These are phyloP conservation scores for Moricandia moricandioides DNA, from an alignment of 345 rosid genomes.

Conservation along the genomic window DNA sequence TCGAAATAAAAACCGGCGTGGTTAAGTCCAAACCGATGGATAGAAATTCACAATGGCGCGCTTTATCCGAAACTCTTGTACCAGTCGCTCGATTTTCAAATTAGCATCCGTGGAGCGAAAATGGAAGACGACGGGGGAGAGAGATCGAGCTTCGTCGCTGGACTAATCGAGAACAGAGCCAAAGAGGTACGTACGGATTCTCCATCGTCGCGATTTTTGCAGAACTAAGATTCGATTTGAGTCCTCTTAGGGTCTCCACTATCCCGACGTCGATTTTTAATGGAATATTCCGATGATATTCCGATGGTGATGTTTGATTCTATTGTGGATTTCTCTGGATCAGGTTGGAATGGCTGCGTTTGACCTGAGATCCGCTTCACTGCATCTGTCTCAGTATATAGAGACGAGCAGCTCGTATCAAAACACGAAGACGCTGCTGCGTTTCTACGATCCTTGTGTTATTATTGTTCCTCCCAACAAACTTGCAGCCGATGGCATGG, in stretches of 20 bases:
- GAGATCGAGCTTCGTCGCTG: slow-evolving; percentile 74
- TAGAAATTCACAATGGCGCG: slow-evolving; percentile 28
- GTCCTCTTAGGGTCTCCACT: slow-evolving; percentile 14
- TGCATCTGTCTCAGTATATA: slow-evolving; percentile 93
- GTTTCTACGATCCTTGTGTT: slow-evolving; percentile 79
- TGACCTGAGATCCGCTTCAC: slow-evolving; percentile 80
- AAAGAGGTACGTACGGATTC: slow-evolving; percentile 62
- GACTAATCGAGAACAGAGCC: slow-evolving; percentile 89
- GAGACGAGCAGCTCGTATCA: slow-evolving; percentile 96
- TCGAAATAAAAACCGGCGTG: background rate
- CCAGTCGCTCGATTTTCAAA: slow-evolving; percentile 8
- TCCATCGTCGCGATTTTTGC: background rate
- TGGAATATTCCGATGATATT: background rate
- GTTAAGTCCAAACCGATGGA: background rate
- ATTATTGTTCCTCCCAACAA: slow-evolving; percentile 81
- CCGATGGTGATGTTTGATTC: slow-evolving; percentile 5
- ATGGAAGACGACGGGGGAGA: slow-evolving; percentile 87
- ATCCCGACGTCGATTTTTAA: background rate
- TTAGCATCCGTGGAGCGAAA: slow-evolving; percentile 20
- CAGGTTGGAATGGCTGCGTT: slow-evolving; percentile 98
- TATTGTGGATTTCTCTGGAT: background rate
- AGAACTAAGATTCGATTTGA: background rate
- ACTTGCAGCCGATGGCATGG: slow-evolving; percentile 83
- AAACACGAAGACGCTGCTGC: slow-evolving; percentile 79
- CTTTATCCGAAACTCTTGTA: slow-evolving; percentile 10